Percentiles rank a stretch among this genome's conserved stretches.
Evolutionary conservation across 2,329 filamentous ascomycete species (phyloP).

Genomic region (Neonectria ditissima): DNA sequence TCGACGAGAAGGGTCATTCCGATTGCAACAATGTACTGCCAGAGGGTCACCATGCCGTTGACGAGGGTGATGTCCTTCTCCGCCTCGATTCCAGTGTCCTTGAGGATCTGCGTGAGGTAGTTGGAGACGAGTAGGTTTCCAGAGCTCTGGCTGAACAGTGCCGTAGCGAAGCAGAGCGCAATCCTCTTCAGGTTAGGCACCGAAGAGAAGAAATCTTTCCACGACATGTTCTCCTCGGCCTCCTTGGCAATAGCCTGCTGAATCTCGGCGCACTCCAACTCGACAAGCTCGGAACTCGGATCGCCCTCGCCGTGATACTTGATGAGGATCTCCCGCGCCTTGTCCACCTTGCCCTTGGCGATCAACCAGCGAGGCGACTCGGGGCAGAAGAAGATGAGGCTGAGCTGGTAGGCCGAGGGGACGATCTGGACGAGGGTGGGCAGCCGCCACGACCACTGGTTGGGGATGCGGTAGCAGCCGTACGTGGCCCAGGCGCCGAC

Average conservation of each 20-base stretch:
- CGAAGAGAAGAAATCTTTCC: slow-evolving; percentile 56
- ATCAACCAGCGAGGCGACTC: slow-evolving; percentile 72
- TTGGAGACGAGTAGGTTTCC: slow-evolving; percentile 58
- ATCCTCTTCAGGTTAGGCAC: slow-evolving; percentile 55
- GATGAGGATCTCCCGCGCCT: slow-evolving; percentile 63
- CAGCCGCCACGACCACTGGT: slow-evolving; percentile 38
- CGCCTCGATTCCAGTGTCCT: slow-evolving; percentile 53
- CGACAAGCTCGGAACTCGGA: slow-evolving; percentile 56
- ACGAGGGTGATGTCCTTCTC: slow-evolving; percentile 55
- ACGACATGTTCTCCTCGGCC: slow-evolving; percentile 55
- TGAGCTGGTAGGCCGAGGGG: slow-evolving; percentile 56
- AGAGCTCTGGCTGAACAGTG: slow-evolving; percentile 55
- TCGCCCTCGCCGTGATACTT: slow-evolving; percentile 65
- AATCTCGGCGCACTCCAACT: slow-evolving; percentile 63
- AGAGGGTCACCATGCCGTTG: slow-evolving; percentile 56
- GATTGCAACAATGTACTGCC: slow-evolving; percentile 57
- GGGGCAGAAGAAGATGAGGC: slow-evolving; percentile 63
- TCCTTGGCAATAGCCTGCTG: slow-evolving; percentile 60
- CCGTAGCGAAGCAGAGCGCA: slow-evolving; percentile 54
- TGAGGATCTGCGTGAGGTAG: slow-evolving; percentile 54
- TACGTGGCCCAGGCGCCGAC: slow-evolving; percentile 43
- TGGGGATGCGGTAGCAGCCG: slow-evolving; percentile 36
- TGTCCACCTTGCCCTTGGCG: slow-evolving; percentile 60
- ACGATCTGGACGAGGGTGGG: slow-evolving; percentile 65
- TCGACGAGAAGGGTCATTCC: slow-evolving; percentile 52